These are phyloP conservation scores for Hirsutella thompsonii DNA, from an alignment of 2,329 filamentous ascomycete genomes.

Conservation along the genomic window DNA sequence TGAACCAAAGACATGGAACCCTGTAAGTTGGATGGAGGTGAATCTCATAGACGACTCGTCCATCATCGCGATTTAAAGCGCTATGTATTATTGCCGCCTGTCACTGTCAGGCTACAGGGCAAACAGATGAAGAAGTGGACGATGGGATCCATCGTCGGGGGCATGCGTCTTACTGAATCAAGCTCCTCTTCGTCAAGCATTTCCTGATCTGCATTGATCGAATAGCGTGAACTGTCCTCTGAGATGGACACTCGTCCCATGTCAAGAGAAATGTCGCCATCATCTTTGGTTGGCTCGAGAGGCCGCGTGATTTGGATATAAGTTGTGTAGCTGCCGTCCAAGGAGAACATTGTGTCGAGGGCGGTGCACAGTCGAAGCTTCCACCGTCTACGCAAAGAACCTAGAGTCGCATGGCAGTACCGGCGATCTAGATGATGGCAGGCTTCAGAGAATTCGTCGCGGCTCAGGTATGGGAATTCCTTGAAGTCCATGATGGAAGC, in stretches of 20 bases:
- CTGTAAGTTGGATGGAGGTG: conserved; percentile 63
- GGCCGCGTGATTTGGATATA: conserved; percentile 45
- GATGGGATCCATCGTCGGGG: conserved; percentile 1
- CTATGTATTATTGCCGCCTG: conserved; percentile 28
- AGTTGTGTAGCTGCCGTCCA: conserved; percentile 32
- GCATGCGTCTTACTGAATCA: conserved; percentile 28
- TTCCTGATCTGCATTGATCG: conserved; percentile 23
- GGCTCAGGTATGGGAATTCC: conserved; percentile 47
- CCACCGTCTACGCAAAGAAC: conserved; percentile 39
- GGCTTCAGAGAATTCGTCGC: conserved; percentile 50
- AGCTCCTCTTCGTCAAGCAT: conserved; percentile 38
- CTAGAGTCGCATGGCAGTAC: conserved; percentile 46
- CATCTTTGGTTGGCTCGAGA: conserved; percentile 29
- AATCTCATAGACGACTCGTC: conserved; percentile 57
- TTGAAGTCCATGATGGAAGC: conserved; percentile 26
- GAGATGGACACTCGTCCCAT: conserved; percentile 33
- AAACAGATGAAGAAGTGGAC: conserved; percentile 1
- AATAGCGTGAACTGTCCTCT: conserved; percentile 8
- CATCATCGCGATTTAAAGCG: conserved; percentile 18
- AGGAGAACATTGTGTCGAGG: conserved; percentile 29
- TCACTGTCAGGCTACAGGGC: conserved; percentile 5
- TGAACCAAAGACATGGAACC: conserved; percentile 67
- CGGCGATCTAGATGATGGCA: conserved; percentile 49
- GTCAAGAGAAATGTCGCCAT: conserved; percentile 31
- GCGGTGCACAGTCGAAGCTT: conserved; percentile 39